Base-by-base conservation (phyloP, 2,329 filamentous ascomycete genomes). In the Stachybotrys chartarum region DNA sequence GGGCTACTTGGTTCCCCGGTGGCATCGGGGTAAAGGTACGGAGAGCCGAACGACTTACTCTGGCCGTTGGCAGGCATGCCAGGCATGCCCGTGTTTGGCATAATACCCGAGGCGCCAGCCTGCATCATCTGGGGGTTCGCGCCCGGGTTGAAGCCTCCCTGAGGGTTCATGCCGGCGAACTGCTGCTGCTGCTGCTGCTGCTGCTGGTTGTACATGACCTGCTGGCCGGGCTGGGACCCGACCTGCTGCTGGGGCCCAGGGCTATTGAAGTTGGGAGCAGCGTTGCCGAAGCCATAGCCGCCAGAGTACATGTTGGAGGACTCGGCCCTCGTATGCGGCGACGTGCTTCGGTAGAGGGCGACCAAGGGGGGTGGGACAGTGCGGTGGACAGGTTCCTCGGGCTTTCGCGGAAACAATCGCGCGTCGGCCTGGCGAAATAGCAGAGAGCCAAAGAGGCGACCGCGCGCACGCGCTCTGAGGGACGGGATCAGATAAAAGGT, bases 11-110 rank as follows among this genome's bases (percentile, higher is more conserved):
- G 24, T 3, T 24, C 4, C 24, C 24, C 24, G 4, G 24, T 24
- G 24, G 4, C 24, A 24, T 24, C 4, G 4, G 24, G 24, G 24
- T 24, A 66, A 59, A 64, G 59, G 61, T 63, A 60, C 58, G 59
- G 62, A 18, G 47, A 18, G 6, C 6, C 60, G 57, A 57, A 35
- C 44, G 59, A 75, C 81, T 78, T 73, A 84, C 81, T 82, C 67
- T 83, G 81, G 54, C 81, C 79, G 74, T 83, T 84, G 60, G 77
- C 70, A 61, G 74, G 73, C 79, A 84, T 83, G 67, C 80, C 79
- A 60, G 76, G 77, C 79, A 84, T 82, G 66, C 72, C 78, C 62
- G 79, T 70, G 67, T 78, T 83, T 71, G 81, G 82, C 82, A 86
- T 85, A 81, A 86, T 84, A 65, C 77, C 80, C 70, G 74, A 76